phyloP scores from a whole-genome alignment of 345 rosid species.

The Lepidium sativum region DNA sequence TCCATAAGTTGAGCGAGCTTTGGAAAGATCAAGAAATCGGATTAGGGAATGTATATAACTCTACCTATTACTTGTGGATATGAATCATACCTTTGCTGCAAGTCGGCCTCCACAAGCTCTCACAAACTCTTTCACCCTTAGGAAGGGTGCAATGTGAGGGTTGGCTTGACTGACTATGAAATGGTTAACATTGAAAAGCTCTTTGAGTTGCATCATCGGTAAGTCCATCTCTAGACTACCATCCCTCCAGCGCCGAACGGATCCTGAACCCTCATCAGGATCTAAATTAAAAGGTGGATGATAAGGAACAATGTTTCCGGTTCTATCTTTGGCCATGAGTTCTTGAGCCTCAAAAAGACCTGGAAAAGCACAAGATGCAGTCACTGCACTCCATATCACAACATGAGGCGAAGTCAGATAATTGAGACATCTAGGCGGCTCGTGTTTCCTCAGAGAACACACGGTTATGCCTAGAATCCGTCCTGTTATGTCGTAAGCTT shows the following conservation, averaged over 20 bases:
- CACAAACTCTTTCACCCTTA: conserved; percentile 75
- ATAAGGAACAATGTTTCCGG: conserved; percentile 90
- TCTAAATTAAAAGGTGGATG: conserved; percentile 84
- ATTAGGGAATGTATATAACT: not conserved
- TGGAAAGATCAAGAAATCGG: not conserved
- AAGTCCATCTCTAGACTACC: conserved; percentile 97
- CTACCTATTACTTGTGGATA: not conserved
- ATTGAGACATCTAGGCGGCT: conserved; percentile 96
- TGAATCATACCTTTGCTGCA: conserved; percentile 74
- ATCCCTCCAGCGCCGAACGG: conserved; percentile 87
- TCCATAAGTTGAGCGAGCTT: conserved; percentile 83
- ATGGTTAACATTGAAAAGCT: conserved; percentile 93
- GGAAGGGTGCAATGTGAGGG: conserved; percentile 81
- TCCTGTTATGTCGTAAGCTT: conserved; percentile 95
- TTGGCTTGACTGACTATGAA: conserved; percentile 96
- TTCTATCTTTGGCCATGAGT: conserved; percentile 96
- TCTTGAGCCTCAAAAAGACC: conserved; percentile 99
- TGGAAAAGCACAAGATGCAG: conserved; percentile 98
- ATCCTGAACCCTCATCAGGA: conserved; percentile 57
- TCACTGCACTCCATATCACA: conserved; percentile 99
- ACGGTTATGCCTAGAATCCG: conserved; percentile 90
- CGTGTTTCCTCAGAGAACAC: conserved; percentile 94
- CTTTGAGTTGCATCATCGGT: conserved; percentile 95
- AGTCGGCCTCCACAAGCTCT: conserved; percentile 88
- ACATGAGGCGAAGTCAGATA: conserved; percentile 96